Evolutionary conservation across 169 alveolate genomes (phyloP).

Genomic region (Hepatocystis sp.): DNA sequence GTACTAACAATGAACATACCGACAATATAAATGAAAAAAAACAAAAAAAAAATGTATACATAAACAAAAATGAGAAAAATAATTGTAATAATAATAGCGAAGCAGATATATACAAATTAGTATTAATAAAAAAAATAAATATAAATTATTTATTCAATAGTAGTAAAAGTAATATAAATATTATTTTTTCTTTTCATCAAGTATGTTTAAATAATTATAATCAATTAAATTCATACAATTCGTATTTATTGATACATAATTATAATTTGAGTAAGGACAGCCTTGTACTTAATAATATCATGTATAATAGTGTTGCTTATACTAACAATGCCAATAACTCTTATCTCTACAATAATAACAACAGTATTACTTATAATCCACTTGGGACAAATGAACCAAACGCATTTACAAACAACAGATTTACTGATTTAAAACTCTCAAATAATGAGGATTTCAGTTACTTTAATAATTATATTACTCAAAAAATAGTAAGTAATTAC

Average conservation of each 20-base stretch:
- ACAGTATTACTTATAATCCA: conserved; percentile 2
- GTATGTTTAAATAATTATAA: conserved; percentile 44
- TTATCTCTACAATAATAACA: not conserved
- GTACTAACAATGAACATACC: too few species aligned
- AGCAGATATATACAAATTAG: conserved; percentile 33
- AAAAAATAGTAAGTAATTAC: conserved; percentile 44
- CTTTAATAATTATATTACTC: conserved; percentile 59
- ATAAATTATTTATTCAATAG: conserved; percentile 22
- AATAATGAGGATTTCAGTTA: conserved; percentile 1
- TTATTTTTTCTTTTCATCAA: conserved; percentile 43
- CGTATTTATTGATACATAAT: conserved; percentile 45
- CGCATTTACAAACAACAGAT: not conserved
- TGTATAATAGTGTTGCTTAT: not conserved
- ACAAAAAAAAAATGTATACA: too few species aligned
- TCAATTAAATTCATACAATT: conserved; percentile 14
- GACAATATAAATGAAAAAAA: too few species aligned
- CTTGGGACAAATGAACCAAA: not conserved
- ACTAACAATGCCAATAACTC: not conserved
- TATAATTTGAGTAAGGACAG: conserved; percentile 12
- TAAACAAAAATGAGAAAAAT: too few species aligned
- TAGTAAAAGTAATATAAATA: conserved; percentile 33
- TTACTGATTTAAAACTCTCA: not conserved
- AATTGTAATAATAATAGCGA: conserved; percentile 3
- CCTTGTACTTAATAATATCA: not conserved
- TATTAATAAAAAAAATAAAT: conserved; percentile 50